These are phyloP conservation scores for Pythium guiyangense DNA, from an alignment of 352 stramenopile species.

Conservation along the genomic window DNA sequence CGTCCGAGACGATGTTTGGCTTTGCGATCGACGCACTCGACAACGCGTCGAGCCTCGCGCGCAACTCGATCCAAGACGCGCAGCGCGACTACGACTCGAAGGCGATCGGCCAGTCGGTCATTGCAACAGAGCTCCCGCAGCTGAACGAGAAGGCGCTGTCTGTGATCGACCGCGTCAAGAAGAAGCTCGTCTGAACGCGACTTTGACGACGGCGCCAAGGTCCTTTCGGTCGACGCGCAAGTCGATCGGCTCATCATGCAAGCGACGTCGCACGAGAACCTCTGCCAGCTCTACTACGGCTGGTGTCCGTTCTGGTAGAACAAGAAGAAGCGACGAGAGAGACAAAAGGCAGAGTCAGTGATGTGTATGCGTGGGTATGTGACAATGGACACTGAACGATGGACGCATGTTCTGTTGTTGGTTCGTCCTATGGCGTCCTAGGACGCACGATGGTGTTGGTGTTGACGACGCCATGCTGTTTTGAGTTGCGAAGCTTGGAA, in stretches of 20 bases:
- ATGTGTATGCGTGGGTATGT: too few relatives aligned
- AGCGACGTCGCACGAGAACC: conserved; percentile 98
- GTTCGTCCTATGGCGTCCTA: too few relatives aligned
- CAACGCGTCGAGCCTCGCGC: conserved; percentile 33
- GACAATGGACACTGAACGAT: too few relatives aligned
- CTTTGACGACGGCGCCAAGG: conserved; percentile 89
- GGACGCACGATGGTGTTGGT: too few relatives aligned
- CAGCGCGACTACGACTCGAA: conserved; percentile 52
- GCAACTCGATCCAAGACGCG: conserved; percentile 62
- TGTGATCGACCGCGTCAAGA: conserved; percentile 97
- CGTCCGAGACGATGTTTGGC: conserved; percentile 57
- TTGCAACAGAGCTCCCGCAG: conserved; percentile 63
- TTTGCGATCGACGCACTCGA: conserved; percentile 65
- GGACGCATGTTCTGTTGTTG: too few relatives aligned
- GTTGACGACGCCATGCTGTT: too few relatives aligned
- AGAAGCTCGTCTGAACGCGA: conserved; percentile 99
- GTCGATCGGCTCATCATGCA: conserved; percentile 98
- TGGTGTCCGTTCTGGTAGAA: conserved; percentile 94
- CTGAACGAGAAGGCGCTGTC: conserved; percentile 91
- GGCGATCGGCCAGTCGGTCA: conserved; percentile 49
- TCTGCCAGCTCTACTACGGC: conserved; percentile 98
- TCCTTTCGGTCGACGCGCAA: conserved; percentile 88
- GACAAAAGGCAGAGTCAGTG: too few relatives aligned
- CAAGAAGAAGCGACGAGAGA: too few relatives aligned
- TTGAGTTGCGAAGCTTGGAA: too few relatives aligned